Evolutionary conservation across 257 asterid genomes (phyloP).

Genomic region (Leonotis leonurus): DNA sequence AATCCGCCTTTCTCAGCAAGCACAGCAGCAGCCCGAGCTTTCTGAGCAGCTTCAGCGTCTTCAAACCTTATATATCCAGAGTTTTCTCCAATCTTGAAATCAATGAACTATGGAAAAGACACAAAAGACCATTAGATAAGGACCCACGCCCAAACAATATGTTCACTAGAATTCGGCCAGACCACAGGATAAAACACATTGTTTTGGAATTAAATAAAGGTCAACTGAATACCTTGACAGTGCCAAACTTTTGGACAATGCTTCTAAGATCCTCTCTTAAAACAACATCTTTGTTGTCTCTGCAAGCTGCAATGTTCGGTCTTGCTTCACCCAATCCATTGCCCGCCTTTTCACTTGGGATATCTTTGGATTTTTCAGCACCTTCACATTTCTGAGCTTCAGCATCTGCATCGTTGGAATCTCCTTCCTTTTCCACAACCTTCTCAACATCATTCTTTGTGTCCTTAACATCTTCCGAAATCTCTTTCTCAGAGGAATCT

Average conservation of each 20-base stretch:
- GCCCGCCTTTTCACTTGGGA: no score
- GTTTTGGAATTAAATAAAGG: no score
- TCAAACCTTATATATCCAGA: constrained; percentile 87
- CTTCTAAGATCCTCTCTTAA: constrained; percentile 77
- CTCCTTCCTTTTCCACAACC: constrained; percentile 34
- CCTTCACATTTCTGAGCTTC: constrained; percentile 32
- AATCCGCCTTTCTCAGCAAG: constrained; percentile 86
- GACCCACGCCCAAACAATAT: no score
- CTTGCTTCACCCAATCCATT: constrained; percentile 36
- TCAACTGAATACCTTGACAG: constrained; percentile 60
- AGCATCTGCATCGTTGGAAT: constrained; percentile 25
- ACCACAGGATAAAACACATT: no score
- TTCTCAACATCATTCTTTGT: constrained; percentile 23
- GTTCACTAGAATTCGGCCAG: no score
- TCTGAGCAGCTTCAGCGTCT: constrained; percentile 67
- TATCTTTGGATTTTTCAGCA: constrained; percentile 41
- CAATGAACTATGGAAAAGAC: constrained; percentile 54
- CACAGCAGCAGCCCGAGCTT: constrained; percentile 90
- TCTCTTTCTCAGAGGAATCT: no score
- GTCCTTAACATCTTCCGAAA: no score
- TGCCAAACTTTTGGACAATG: constrained; percentile 65
- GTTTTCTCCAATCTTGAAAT: constrained; percentile 62
- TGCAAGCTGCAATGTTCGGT: constrained; percentile 29
- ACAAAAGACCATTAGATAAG: not conserved
- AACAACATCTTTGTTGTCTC: constrained; percentile 68